A percentile compares a stretch with the other conserved stretches of the same genome.
These are phyloP conservation scores for Fraxinus floribunda DNA, from an alignment of 305 asterid species.

Conservation along the genomic window DNA sequence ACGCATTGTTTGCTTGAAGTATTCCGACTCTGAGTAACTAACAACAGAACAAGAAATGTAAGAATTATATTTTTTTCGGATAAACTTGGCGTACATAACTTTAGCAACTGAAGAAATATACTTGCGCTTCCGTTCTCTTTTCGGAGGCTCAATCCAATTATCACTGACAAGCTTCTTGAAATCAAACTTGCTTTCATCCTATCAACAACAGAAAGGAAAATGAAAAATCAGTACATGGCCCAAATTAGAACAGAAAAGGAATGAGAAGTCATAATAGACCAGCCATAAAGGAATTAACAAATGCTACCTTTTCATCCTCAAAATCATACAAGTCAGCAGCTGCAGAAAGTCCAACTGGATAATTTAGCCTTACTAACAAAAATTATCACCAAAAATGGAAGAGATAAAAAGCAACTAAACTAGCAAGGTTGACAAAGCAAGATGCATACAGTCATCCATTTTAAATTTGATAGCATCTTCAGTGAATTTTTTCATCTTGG, in stretches of 20 bases:
- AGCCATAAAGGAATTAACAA: constrained; percentile 8
- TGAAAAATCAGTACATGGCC: constrained; percentile 19
- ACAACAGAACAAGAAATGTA: neutral
- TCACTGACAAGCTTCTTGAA: constrained; percentile 95
- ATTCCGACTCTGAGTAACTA: constrained; percentile 97
- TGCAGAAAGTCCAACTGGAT: constrained; percentile 41
- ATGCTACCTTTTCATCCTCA: constrained; percentile 84
- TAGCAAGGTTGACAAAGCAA: constrained; percentile 15
- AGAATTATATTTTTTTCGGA: neutral
- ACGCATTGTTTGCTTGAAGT: constrained; percentile 99
- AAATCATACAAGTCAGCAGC: constrained; percentile 98
- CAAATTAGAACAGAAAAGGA: constrained; percentile 8
- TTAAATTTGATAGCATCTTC: constrained; percentile 99
- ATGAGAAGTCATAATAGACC: neutral
- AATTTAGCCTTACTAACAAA: constrained; percentile 28
- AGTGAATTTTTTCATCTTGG: constrained; percentile 96
- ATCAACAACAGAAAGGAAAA: constrained; percentile 23
- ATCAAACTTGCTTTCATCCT: constrained; percentile 89
- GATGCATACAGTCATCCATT: constrained; percentile 88
- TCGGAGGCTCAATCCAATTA: constrained; percentile 90
- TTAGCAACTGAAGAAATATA: constrained; percentile 40
- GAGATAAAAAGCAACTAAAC: constrained; percentile 2
- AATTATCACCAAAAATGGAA: constrained; percentile 3
- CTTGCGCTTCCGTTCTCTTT: constrained; percentile 98
- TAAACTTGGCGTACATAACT: constrained; percentile 1